Conservation (phyloP, 371 early-diverging fungal species). For the Mucor velutinosus region DNA sequence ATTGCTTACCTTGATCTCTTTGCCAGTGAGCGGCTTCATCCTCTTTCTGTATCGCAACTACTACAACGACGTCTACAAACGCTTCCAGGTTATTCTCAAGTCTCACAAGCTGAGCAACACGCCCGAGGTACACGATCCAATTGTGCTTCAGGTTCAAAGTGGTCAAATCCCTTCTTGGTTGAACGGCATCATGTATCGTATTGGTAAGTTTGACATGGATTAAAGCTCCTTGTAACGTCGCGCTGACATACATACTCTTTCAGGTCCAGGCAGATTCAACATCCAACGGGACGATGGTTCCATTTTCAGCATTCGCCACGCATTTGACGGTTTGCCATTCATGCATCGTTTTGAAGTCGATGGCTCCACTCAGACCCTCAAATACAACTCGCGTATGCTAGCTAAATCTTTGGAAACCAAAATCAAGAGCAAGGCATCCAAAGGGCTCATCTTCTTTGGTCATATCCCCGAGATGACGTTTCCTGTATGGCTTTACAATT, state of each 20-base stretch:
- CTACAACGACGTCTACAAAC: slow-evolving; percentile 4
- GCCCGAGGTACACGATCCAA: slow-evolving; percentile 46
- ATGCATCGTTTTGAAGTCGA: slow-evolving; percentile 42
- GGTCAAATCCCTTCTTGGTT: slow-evolving; percentile 49
- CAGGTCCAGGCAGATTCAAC: slow-evolving; percentile 44
- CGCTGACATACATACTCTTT: not conserved
- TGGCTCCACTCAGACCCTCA: slow-evolving; percentile 18
- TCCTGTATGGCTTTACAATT: not conserved
- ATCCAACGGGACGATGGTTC: slow-evolving; percentile 29
- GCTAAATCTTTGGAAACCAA: slow-evolving; percentile 21
- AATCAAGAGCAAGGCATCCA: not conserved
- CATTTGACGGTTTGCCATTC: slow-evolving; percentile 47
- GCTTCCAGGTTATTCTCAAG: not conserved
- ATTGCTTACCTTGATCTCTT: not conserved
- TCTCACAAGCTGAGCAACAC: slow-evolving; percentile 10
- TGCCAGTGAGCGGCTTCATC: not conserved
- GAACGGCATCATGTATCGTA: slow-evolving; percentile 44
- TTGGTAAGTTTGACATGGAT: slow-evolving; percentile 24
- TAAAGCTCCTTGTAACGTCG: not conserved
- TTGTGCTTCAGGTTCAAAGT: slow-evolving; percentile 27
- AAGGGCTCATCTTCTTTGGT: slow-evolving; percentile 28
- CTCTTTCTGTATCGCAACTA: not conserved
- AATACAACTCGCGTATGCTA: slow-evolving; percentile 36
- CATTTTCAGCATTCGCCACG: slow-evolving; percentile 34
- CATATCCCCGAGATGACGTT: slow-evolving; percentile 10